These are phyloP conservation scores for Artemisia argyi DNA, from an alignment of 129 eudicot genomes.

Conservation along the genomic window DNA sequence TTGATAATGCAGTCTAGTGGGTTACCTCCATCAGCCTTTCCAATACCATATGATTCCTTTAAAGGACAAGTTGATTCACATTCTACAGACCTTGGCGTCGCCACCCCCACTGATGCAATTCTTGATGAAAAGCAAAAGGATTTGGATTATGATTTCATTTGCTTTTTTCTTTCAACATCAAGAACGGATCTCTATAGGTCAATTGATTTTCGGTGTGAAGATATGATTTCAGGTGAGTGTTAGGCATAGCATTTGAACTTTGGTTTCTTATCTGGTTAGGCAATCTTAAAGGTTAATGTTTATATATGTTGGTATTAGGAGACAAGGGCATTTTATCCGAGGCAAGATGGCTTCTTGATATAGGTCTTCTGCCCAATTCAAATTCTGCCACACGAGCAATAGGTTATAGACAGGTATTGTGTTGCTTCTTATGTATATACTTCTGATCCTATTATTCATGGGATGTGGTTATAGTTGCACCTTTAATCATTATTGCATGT, in stretches of 20 bases:
- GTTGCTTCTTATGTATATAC: not conserved
- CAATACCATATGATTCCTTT: conserved; percentile 81
- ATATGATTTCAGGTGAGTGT: conserved; percentile 84
- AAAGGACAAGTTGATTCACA: conserved; percentile 44
- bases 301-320: conserved; percentile 39
- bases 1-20: conserved; percentile 69
- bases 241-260: not conserved
- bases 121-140: conserved; percentile 46
- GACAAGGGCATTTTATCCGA: conserved; percentile 80
- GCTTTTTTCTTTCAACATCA: conserved; percentile 82
- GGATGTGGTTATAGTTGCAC: not conserved
- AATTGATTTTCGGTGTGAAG: conserved; percentile 93
- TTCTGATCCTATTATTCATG: not conserved
- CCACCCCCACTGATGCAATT: conserved; percentile 30
- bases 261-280: not conserved
- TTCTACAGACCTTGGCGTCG: conserved; percentile 28
- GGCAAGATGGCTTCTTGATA: conserved; percentile 90
- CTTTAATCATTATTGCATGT: conserved; percentile 1
- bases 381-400: conserved; percentile 98
- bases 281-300: not conserved
- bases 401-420: conserved; percentile 86
- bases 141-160: conserved; percentile 84
- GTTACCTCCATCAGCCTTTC: conserved; percentile 80
- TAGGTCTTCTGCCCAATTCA: conserved; percentile 85
- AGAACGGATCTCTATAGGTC: conserved; percentile 84